Percentiles rank a stretch among this genome's conserved stretches.
Evolutionary conservation across 805 yeast genomes (phyloP).

Genomic region (Ogataea corticis): DNA sequence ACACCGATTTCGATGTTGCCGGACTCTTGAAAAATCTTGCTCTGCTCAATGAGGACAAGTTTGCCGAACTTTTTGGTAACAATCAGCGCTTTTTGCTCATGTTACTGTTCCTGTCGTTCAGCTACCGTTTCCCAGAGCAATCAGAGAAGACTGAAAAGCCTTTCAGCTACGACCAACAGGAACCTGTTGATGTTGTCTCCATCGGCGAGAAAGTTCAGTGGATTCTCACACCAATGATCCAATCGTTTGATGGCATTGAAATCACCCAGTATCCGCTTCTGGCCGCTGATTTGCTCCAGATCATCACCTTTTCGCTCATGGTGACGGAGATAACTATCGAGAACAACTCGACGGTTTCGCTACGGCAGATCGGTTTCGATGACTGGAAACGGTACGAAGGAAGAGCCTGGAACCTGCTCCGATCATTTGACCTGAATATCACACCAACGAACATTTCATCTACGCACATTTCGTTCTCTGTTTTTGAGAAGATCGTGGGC

Average conservation of each 20-base stretch:
- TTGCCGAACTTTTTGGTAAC: constrained; percentile 36
- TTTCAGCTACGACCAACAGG: constrained; percentile 4
- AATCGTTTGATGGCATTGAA: constrained; percentile 46
- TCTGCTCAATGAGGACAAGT: constrained; percentile 46
- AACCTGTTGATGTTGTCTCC: constrained; percentile 25
- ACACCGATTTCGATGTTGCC: constrained; percentile 33
- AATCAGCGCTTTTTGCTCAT: constrained; percentile 37
- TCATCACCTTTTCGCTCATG: constrained; percentile 52
- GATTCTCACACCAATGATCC: constrained; percentile 37
- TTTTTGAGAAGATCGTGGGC: constrained; percentile 36
- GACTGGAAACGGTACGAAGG: constrained; percentile 46
- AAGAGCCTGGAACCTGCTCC: constrained; percentile 45
- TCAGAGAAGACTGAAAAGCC: constrained; percentile 13
- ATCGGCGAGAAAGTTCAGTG: constrained; percentile 28
- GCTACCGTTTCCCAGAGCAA: constrained; percentile 13
- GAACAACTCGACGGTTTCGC: constrained; percentile 19
- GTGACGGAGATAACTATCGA: constrained; percentile 37
- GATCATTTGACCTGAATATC: constrained; percentile 48
- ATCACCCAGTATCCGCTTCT: constrained; percentile 38
- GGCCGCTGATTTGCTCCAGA: constrained; percentile 41
- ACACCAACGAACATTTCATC: constrained; percentile 21
- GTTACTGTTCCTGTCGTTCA: constrained; percentile 48
- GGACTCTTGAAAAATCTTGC: constrained; percentile 46
- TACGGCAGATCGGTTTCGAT: constrained; percentile 19
- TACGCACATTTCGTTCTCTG: constrained; percentile 28